Base-by-base conservation (phyloP, 306 rosid species). In the Quercus engelmannii region DNA sequence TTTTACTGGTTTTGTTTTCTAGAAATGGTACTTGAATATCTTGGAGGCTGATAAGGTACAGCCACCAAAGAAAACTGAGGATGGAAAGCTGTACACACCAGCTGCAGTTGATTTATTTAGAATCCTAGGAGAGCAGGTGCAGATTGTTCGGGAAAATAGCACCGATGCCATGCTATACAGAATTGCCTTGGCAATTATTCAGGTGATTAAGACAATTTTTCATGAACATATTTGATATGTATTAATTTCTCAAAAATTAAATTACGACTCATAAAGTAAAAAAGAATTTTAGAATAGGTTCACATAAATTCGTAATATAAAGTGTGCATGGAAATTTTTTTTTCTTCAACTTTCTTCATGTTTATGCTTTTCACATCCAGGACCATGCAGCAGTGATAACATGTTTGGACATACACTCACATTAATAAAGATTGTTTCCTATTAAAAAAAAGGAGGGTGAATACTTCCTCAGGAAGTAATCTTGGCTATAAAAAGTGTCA, bases 1-100 rank as follows among this genome's bases (percentile, higher is more conserved):
- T 80, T 74, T 74, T 80, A 25, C 63, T 77, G 79, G 74, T 26
- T 85, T 51, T 81, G 12, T 69, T 74, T 76, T 84, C 71, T 56
- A 95, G 99, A 95, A 95, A 95, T 95, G 99, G 99, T 95, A 91
- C 90, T 82, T 90, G 91, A 95, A 95, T 88, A 95, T 95, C 77
- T 83, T 95, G 89, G 99, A 95, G 83, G 97, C 98, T 75, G 99
- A 93, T 86, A 93, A 90, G 89, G 86, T 92, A 23, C 99, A 95
- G 76, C 98, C 96, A 79, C 98, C 99, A 46, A 95, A 95, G 91
- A 93, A 93, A 89, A 92, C 97, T 52, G 96, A 95, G 87, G 98
- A 93, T 72, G 98, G 99, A 77, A 95, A 95, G 89, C 87, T 95
- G 23, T 95, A 93, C 83, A 95, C 99, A 19, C 99, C 99, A 20